These are phyloP conservation scores for Cladorrhinum samala DNA, from an alignment of 495 filamentous ascomycete genomes.

Conservation along the genomic window DNA sequence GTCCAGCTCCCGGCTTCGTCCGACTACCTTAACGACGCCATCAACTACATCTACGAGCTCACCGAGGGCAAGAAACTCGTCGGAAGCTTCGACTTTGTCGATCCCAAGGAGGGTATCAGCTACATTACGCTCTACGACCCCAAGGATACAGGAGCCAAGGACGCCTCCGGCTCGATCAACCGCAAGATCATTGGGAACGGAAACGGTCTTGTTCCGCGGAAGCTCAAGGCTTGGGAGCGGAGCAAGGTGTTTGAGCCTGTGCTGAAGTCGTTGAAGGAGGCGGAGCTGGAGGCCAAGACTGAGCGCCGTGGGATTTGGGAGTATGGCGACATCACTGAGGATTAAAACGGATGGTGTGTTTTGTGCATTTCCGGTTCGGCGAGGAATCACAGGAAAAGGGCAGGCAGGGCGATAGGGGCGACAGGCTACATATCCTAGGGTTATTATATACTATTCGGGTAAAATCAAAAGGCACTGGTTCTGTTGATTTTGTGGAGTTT, in stretches of 20 bases:
- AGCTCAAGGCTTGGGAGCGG: constrained; percentile 84
- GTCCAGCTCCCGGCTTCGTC: constrained; percentile 71
- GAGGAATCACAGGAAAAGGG: too few relatives aligned
- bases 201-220: constrained; percentile 79
- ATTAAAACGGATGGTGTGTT: constrained; percentile 40
- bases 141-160: constrained; percentile 44
- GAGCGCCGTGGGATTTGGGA: constrained; percentile 88
- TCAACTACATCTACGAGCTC: constrained; percentile 61
- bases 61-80: constrained; percentile 68
- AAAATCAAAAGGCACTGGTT: neutral
- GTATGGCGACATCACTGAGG: constrained; percentile 92
- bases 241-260: constrained; percentile 58
- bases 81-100: constrained; percentile 78
- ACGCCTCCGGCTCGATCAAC: constrained; percentile 66
- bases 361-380: neutral
- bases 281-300: constrained; percentile 68
- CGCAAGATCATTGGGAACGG: constrained; percentile 76
- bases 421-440: neutral
- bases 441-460: neutral
- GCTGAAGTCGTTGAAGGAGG: constrained; percentile 58
- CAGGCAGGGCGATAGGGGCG: too few relatives aligned
- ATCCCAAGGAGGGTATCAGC: constrained; percentile 65
- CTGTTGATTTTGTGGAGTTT: neutral
- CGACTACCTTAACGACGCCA: constrained; percentile 76
- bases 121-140: constrained; percentile 85